phyloP scores from a whole-genome alignment of 2,329 filamentous ascomycete species.

The Parasarocladium wereldwijsianum region DNA sequence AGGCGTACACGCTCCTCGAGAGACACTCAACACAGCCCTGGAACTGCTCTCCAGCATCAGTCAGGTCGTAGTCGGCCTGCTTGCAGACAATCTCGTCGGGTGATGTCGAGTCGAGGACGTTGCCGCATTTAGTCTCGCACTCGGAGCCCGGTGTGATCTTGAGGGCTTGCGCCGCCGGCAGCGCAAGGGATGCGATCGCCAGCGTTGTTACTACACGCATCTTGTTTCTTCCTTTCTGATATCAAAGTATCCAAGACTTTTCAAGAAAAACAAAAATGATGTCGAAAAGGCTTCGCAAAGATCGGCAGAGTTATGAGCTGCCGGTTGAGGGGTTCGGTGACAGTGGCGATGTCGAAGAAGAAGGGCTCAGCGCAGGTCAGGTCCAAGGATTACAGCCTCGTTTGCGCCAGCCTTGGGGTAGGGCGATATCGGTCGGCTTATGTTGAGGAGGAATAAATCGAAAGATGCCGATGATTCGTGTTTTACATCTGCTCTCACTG shows the following conservation, averaged over 20 bases:
- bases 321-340: too few species aligned
- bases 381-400: constrained; percentile 2
- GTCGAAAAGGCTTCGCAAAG: constrained; percentile 1
- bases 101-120: constrained; percentile 31
- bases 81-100: constrained; percentile 32
- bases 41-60: constrained; percentile 30
- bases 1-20: constrained; percentile 29
- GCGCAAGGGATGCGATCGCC: constrained; percentile 7
- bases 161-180: constrained; percentile 16
- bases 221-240: background rate
- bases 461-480: background rate
- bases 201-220: constrained; percentile 9
- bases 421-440: too few species aligned
- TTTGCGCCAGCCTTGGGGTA: background rate
- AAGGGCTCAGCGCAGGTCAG: constrained; percentile 2
- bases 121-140: constrained; percentile 37
- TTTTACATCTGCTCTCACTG: background rate
- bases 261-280: background rate
- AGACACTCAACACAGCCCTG: constrained; percentile 38
- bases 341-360: background rate
- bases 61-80: constrained; percentile 20
- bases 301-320: constrained; percentile 1
- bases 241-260: constrained; percentile 5
- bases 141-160: constrained; percentile 31
- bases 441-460: background rate